Conservation (phyloP, 345 rosid species). For the Melastoma malabathricum region DNA sequence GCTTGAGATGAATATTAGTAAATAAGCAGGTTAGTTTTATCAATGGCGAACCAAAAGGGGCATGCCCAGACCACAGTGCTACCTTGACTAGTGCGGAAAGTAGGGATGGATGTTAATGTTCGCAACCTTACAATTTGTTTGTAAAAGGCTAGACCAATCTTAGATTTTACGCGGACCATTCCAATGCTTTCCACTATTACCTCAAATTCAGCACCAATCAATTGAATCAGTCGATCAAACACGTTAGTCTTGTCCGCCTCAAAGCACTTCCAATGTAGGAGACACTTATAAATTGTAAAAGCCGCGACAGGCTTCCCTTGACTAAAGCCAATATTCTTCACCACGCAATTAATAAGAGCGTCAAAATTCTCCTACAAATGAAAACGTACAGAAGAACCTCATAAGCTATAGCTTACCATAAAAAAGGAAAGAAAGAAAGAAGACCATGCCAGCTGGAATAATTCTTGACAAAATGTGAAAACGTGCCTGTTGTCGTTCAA, state of each 20-base stretch:
- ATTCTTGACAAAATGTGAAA: constrained; percentile 6
- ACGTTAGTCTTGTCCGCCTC: constrained; percentile 94
- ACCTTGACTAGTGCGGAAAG: too few relatives aligned
- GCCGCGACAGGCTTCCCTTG: constrained; percentile 89
- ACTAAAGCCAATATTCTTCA: constrained; percentile 61
- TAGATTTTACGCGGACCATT: too few relatives aligned
- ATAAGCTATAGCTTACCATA: neutral
- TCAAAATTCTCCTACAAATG: constrained; percentile 72
- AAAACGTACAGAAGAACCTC: neutral
- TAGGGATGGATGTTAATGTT: too few relatives aligned
- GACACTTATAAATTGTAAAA: constrained; percentile 88
- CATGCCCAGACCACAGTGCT: too few relatives aligned
- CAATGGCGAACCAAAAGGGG: too few relatives aligned
- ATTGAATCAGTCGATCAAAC: constrained; percentile 92
- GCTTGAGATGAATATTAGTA: too few relatives aligned
- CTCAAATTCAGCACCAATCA: constrained; percentile 98
- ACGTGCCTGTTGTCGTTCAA: constrained; percentile 84
- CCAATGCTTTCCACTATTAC: constrained; percentile 19
- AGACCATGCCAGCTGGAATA: constrained; percentile 7
- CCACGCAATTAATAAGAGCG: constrained; percentile 67
- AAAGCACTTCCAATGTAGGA: constrained; percentile 94
- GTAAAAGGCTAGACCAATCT: too few relatives aligned
- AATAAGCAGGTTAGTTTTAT: too few relatives aligned
- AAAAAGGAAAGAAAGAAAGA: constrained; percentile 7
- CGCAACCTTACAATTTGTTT: too few relatives aligned